Conservation (phyloP, 371 early-diverging fungal genomes). For the Rhizopus arrhizus region DNA sequence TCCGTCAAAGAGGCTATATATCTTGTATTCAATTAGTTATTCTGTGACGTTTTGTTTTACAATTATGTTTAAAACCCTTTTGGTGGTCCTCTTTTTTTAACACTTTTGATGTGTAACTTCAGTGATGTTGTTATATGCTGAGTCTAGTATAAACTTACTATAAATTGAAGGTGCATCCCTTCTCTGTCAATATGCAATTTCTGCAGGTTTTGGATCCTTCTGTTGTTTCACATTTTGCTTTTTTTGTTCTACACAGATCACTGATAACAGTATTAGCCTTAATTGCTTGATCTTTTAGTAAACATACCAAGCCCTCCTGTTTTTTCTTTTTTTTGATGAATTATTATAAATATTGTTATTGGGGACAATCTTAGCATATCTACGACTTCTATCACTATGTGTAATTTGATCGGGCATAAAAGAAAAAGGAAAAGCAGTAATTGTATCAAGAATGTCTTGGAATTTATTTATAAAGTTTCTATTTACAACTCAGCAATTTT, state of each 20-base stretch:
- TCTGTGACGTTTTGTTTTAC: neutral
- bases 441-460: too few relatives aligned
- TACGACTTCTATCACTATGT: too few relatives aligned
- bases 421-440: too few relatives aligned
- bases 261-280: conserved; percentile 6
- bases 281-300: neutral
- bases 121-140: neutral
- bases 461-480: neutral
- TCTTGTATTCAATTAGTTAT: neutral
- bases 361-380: neutral
- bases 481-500: conserved; percentile 59
- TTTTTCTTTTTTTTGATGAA: neutral
- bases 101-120: conserved; percentile 2
- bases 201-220: conserved; percentile 19
- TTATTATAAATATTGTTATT: neutral
- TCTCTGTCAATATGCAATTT: conserved; percentile 20
- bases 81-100: conserved; percentile 29
- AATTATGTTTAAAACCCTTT: conserved; percentile 19
- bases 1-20: conserved; percentile 13
- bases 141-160: conserved; percentile 6
- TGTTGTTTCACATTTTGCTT: conserved; percentile 23
- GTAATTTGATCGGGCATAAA: too few relatives aligned
- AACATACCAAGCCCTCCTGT: neutral
- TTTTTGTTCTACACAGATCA: conserved; percentile 31
- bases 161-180: conserved; percentile 26